Base-by-base conservation (phyloP, 2,329 filamentous ascomycete genomes). In the Aspergillus neoniger region DNA sequence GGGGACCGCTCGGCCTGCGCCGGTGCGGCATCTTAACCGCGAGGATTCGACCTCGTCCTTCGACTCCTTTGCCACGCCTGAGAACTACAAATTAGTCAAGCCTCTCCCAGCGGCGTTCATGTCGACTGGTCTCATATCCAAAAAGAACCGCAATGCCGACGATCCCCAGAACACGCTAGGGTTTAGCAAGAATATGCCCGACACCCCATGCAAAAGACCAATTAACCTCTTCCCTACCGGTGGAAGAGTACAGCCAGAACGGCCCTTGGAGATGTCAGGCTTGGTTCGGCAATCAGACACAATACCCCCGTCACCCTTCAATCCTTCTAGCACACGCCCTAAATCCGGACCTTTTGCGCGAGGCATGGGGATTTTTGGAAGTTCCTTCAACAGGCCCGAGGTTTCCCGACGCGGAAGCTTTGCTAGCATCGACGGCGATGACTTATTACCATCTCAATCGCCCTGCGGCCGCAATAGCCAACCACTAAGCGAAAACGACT, bases 141-240 rank as follows among this genome's bases (percentile, higher is more conserved):
- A 99, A 79, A 91, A 96, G 76, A 96, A 95, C 71, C 88, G 91
- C 59, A 88, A 91, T 73, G 85, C 88, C 0, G 91, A 97, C 67
- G 85, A 91, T 55, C 85, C 75, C 65, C 77, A 80, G 71, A 77
- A 79, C 66, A 77, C 75, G 56, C 76, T 80, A 39, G 81, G 80
- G 23, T 79, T 79, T 28, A 84, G 83, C 76, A 87, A 89, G 72
- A 84, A 85, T 30, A 93, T 96, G 82, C 94, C 95, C 0, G 95
- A 98, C 72, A 99, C 95, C 1, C 95, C 95, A 1, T 98, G 95
- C 78, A 99, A 98, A 80, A 92, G 95, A 72, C 88, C 90, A 56
- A 81, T 83, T 4, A 88, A 86, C 66, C 79, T 89, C 59, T 86
- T 93, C 77, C 83, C 90, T 68, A 86, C 90, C 9, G 47, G 23